Conservation (phyloP, 1,284 basidiomycete species). For the Leucoagaricus sp. region DNA sequence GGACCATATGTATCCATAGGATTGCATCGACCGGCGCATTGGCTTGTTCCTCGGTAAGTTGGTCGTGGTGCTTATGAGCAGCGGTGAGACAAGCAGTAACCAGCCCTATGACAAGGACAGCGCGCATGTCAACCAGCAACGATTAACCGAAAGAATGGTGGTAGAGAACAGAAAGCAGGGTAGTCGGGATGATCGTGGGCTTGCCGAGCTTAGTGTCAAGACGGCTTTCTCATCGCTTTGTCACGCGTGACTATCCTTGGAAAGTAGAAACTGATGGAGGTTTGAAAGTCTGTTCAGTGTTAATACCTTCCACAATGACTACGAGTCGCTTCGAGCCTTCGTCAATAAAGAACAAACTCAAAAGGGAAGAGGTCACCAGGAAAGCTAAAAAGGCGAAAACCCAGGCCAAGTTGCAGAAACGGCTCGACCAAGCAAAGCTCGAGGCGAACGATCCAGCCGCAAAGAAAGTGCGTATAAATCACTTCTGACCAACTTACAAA, state of each 20-base stretch:
- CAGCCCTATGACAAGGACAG: conserved; percentile 12
- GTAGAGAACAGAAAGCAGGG: not conserved
- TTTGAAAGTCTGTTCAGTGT: not conserved
- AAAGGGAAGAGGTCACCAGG: conserved; percentile 73
- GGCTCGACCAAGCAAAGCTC: conserved; percentile 73
- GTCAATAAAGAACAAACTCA: conserved; percentile 81
- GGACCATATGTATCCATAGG: conserved; percentile 77
- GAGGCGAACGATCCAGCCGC: conserved; percentile 71
- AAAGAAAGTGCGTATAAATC: conserved; percentile 59
- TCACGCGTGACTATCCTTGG: not conserved
- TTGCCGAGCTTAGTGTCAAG: not conserved
- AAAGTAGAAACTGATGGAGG: not conserved
- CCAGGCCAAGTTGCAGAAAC: conserved; percentile 79
- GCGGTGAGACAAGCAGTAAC: conserved; percentile 17
- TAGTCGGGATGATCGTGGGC: not conserved
- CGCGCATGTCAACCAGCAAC: conserved; percentile 1
- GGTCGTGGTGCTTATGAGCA: conserved; percentile 65
- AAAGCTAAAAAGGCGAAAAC: conserved; percentile 81
- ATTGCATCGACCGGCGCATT: conserved; percentile 75
- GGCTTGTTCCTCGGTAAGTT: conserved; percentile 62
- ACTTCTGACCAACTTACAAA: not conserved
- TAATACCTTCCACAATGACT: conserved; percentile 41
- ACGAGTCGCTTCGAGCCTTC: conserved; percentile 61
- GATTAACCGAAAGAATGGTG: not conserved
- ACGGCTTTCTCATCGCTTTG: not conserved